phyloP scores from a whole-genome alignment of 345 rosid genomes.

The thale cress (Arabidopsis thaliana) region TAIR10.1 NC_003070.9:27486001-27486500 shows the following conservation, averaged over 20 bases:
- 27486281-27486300: slow-evolving; percentile 64
- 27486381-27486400: slow-evolving; percentile 55
- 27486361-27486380: slow-evolving; percentile 66
- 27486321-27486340: slow-evolving; percentile 60
- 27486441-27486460: slow-evolving; percentile 55
- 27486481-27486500: slow-evolving; percentile 69
- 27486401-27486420: slow-evolving; percentile 69
- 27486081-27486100: slow-evolving; percentile 56
- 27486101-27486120: slow-evolving; percentile 54
- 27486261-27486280: slow-evolving; percentile 66
- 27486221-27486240: slow-evolving; percentile 65
- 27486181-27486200: slow-evolving; percentile 56
- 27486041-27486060: slow-evolving; percentile 66
- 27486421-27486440: slow-evolving; percentile 73
- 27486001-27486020: slow-evolving; percentile 71
- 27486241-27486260: slow-evolving; percentile 52
- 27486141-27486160: slow-evolving; percentile 60
- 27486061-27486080: slow-evolving; percentile 66
- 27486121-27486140: slow-evolving; percentile 67
- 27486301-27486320: slow-evolving; percentile 57
- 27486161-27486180: slow-evolving; percentile 60
- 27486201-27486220: slow-evolving; percentile 63
- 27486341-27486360: slow-evolving; percentile 62
- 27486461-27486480: slow-evolving; percentile 55
- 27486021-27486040: slow-evolving; percentile 49